phyloP scores from a whole-genome alignment of 805 yeast genomes.

The Torulaspora delbrueckii region DNA sequence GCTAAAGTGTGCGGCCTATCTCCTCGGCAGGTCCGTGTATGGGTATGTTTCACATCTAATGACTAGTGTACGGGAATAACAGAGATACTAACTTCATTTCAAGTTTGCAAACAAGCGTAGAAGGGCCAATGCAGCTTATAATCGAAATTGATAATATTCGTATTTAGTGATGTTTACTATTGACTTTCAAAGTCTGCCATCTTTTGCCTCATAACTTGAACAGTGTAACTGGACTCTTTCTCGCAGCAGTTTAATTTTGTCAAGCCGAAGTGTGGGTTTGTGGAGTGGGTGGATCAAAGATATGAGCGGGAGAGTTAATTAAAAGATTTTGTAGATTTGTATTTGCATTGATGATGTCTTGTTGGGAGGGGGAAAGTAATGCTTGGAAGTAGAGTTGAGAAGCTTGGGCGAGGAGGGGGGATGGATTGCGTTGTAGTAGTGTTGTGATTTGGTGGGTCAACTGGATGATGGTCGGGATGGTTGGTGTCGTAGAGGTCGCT shows the following conservation, averaged over 20 bases:
- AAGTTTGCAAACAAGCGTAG: too few species aligned
- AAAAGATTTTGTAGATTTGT: slow-evolving; percentile 16
- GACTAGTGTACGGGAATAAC: too few species aligned
- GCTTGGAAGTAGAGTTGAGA: slow-evolving; percentile 18
- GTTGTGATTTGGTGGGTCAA: slow-evolving; percentile 17
- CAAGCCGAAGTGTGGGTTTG: slow-evolving; percentile 34
- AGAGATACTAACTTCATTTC: too few species aligned
- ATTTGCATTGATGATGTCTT: slow-evolving; percentile 19
- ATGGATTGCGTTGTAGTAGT: slow-evolving; percentile 17
- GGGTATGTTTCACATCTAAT: too few species aligned
- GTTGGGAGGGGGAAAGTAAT: slow-evolving; percentile 17
- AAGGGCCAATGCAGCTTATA: too few species aligned
- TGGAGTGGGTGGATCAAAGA: slow-evolving; percentile 35
- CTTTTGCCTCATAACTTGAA: too few species aligned
- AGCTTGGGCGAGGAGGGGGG: slow-evolving; percentile 18
- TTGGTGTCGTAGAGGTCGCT: slow-evolving; percentile 3
- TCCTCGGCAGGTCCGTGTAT: too few species aligned
- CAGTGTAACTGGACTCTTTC: too few species aligned
- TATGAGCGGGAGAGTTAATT: slow-evolving; percentile 34
- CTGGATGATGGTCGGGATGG: slow-evolving; percentile 12
- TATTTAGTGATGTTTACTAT: too few species aligned
- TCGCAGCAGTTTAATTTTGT: slow-evolving; percentile 29
- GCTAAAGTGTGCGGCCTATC: too few species aligned
- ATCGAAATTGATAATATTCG: too few species aligned
- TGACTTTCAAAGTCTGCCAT: too few species aligned